Evolutionary conservation across 2,329 filamentous ascomycete species (phyloP).

Genomic region (Aureobasidium mangrovei): DNA sequence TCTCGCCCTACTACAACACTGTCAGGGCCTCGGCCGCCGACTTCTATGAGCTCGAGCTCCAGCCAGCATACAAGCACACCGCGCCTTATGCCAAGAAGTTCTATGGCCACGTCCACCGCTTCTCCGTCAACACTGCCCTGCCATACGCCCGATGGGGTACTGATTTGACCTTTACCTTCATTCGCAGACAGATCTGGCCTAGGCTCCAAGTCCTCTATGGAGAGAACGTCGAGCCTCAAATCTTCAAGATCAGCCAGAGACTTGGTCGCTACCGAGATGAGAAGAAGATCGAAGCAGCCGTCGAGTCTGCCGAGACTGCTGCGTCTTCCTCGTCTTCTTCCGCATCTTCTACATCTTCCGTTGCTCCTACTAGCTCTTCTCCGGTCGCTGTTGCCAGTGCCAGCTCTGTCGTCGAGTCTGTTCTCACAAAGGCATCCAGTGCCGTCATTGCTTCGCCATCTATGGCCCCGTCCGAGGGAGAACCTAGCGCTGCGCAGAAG

Average conservation of each 20-base stretch:
- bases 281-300: conserved; percentile 51
- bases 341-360: conserved; percentile 4
- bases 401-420: conserved; percentile 17
- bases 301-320: conserved; percentile 44
- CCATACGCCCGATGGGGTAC: conserved; percentile 65
- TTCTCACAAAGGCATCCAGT: conserved; percentile 23
- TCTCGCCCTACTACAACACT: conserved; percentile 65
- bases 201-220: conserved; percentile 71
- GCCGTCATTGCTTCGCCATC: conserved; percentile 18
- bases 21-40: conserved; percentile 55
- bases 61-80: conserved; percentile 67
- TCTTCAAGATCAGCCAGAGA: conserved; percentile 83
- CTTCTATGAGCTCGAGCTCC: conserved; percentile 61
- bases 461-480: conserved; percentile 30
- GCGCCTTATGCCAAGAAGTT: conserved; percentile 64
- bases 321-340: conserved; percentile 18
- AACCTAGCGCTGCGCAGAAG: conserved; percentile 41
- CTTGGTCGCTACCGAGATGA: conserved; percentile 66
- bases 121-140: conserved; percentile 60
- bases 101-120: conserved; percentile 57
- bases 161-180: conserved; percentile 59
- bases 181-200: conserved; percentile 72
- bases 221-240: conserved; percentile 90
- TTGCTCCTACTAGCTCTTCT: background rate
- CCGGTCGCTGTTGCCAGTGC: conserved; percentile 18